Evolutionary conservation across 805 yeast genomes (phyloP).

Genomic region (Candida dajiaensis): DNA sequence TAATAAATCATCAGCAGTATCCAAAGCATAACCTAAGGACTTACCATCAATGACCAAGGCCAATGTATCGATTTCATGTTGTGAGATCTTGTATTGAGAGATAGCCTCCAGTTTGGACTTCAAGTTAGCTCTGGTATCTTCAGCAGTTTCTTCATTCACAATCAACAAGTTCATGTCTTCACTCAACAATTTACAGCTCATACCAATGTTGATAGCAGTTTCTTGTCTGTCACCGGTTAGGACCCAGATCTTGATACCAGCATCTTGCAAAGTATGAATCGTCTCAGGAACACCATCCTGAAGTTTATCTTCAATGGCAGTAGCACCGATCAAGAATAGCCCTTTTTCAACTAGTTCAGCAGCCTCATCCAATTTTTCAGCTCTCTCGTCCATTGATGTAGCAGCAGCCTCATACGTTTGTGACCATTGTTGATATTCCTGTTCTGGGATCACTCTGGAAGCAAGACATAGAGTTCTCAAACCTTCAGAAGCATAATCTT

Average conservation of each 20-base stretch:
- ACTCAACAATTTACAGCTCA: slow-evolving; percentile 90
- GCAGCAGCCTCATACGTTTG: slow-evolving; percentile 68
- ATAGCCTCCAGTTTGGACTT: slow-evolving; percentile 72
- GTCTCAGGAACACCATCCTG: slow-evolving; percentile 99
- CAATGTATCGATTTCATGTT: slow-evolving; percentile 67
- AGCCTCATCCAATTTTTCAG: slow-evolving; percentile 72
- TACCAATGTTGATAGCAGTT: slow-evolving; percentile 96
- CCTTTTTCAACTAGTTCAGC: slow-evolving; percentile 86
- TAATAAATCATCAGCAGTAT: slow-evolving; percentile 72
- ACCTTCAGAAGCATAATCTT: slow-evolving; percentile 96
- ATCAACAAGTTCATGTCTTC: slow-evolving; percentile 94
- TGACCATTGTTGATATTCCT: slow-evolving; percentile 73
- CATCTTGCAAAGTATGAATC: slow-evolving; percentile 88
- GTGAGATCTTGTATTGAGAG: slow-evolving; percentile 54
- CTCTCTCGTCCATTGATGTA: slow-evolving; percentile 70
- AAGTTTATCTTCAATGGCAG: slow-evolving; percentile 95
- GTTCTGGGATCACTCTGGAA: slow-evolving; percentile 68
- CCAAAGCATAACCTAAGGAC: slow-evolving; percentile 81
- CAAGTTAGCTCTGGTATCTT: slow-evolving; percentile 70
- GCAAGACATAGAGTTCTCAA: slow-evolving; percentile 93
- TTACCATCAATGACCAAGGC: slow-evolving; percentile 94
- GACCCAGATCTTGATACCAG: slow-evolving; percentile 97
- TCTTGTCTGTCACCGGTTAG: slow-evolving; percentile 98
- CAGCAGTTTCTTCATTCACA: slow-evolving; percentile 79
- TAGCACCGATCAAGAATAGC: slow-evolving; percentile 83